Base-by-base conservation (phyloP, 2,329 filamentous ascomycete species). In the Lachnellula suecica region DNA sequence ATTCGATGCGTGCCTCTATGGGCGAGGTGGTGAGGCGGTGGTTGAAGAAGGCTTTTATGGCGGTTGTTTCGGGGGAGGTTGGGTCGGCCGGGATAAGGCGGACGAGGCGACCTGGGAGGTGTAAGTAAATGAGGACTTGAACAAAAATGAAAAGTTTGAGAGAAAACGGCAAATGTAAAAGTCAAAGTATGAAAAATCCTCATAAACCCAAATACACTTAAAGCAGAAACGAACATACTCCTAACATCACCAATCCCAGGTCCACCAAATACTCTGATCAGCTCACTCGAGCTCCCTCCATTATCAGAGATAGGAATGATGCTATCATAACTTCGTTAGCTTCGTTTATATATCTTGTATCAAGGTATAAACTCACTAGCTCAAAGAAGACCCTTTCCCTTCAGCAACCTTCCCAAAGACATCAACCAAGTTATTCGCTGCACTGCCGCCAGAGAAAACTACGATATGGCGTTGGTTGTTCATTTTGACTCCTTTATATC, bases 241-340 rank as follows among this genome's bases (percentile, higher is more conserved):
- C 88, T 78, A 23, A 91, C 81, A 72, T 92, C 88, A 51, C 88
- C 88, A 64, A 91, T 79, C 2, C 93, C 93, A 59, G 93, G 93
- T 1, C 94, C 94, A 13, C 93, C 94, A 72, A 97, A 94, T 31
- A 97, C 91, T 31, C 94, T 82, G 60, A 97, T 96, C 64, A 97
- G 76, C 74, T 97, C 93, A 41, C 90, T 96, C 2, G 91, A 95
- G 62, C 89, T 95, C 35, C 93, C 93, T 44, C 93, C 93, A 71
- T 97, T 97, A 72, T 97, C 93, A 59, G 89, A 94, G 68, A 97
- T 96, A 31, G 93, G 93, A 47, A 97, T 96, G 53, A 97, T 84
- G 70, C 66, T 69, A 46, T 95, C 71, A 83, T 90, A 38, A 95
- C 73, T 2, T 79, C 75, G 65, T 58, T 51, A 58, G 52, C 49